Base-by-base conservation (phyloP, 1,284 basidiomycete genomes). In the Apiotrichum porosum region DNA sequence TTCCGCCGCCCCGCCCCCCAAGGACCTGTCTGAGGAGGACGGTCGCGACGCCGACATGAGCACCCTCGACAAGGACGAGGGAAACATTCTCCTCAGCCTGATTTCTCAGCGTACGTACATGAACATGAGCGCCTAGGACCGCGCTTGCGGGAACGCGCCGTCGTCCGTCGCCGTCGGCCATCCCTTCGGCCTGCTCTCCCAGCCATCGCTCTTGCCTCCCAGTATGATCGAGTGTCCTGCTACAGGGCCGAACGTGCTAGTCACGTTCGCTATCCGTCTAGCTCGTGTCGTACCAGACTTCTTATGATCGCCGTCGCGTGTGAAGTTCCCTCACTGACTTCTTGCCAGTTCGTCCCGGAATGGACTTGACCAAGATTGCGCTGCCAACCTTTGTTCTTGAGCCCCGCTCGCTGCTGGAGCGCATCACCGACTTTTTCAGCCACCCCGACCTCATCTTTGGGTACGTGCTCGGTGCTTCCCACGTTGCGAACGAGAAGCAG, bases 371-470 rank as follows among this genome's bases (percentile, higher is more conserved):
- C 59, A 88, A 90, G 73, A 90, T 97, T 55, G 91, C 93, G 15
- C 86, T 90, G 70, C 88, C 86, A 37, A 95, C 91, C 0, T 97
- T 97, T 63, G 92, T 97, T 0, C 81, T 97, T 49, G 92, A 97
- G 73, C 91, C 91, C 6, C 79, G 91, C 62, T 70, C 69, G 35
- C 88, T 95, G 84, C 81, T 94, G 43, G 92, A 97, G 76, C 83
- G 92, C 60, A 93, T 97, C 67, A 95, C 92, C 34, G 95, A 99
- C 77, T 99, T 99, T 73, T 93, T 98, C 85, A 89, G 90, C 53
- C 94, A 97, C 76, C 92, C 95, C 22, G 93, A 98, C 75, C 83
- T 97, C 66, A 85, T 98, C 69, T 97, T 71, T 56, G 66, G 76
- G 87, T 80, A 43, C 19, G 47, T 50, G 13, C 19, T n/a, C n/a